Base-by-base conservation (phyloP, 2,329 filamentous ascomycete species). In the Beauveria medogensis region DNA sequence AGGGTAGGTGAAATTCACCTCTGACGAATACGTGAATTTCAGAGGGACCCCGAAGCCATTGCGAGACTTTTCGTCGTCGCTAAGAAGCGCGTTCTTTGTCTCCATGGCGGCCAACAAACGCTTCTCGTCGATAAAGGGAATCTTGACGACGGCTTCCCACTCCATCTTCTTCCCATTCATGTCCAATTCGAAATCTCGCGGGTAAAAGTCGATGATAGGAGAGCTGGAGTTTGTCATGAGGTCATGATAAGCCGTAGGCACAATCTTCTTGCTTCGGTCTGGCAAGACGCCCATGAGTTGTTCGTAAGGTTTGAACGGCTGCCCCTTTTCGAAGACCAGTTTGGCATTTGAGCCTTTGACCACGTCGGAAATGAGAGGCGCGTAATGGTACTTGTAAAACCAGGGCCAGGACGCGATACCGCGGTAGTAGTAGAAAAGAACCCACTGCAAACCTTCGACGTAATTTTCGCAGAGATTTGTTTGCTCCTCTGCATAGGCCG, bases 131-230 rank as follows among this genome's bases (percentile, higher is more conserved):
- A 99, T 99, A 75, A 99, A 99, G 0, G 94, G 94, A 69, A 99
- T 99, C 75, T 97, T 99, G 65, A 99, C 92, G 43, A 99, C 93
- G 30, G 94, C 94, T 72, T 99, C 94, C 94, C 94, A 99, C 65
- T 99, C 95, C 89, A 96, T 95, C 78, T 96, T 99, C 79, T 99
- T 99, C 63, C 94, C 95, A 68, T 99, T 97, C 94, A 99, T 97
- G 72, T 99, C 95, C 46, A 99, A 81, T 66, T 95, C 91, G 69
- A 99, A 99, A 68, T 99, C 94, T 67, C 93, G 85, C 2, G 94
- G 94, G 69, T 99, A 99, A 72, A 99, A 99, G 71, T 99, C 94
- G 69, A 96, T 89, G 72, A 99, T 99, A 2, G 94, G 92, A 18
- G 93, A 97, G 18, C 89, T 84, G 2, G 88, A 82, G 60, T 90